A percentile compares a stretch with the other conserved stretches of the same genome.
Conservation (phyloP, 1,284 basidiomycete species). For the Moesziomyces sp. region DNA sequence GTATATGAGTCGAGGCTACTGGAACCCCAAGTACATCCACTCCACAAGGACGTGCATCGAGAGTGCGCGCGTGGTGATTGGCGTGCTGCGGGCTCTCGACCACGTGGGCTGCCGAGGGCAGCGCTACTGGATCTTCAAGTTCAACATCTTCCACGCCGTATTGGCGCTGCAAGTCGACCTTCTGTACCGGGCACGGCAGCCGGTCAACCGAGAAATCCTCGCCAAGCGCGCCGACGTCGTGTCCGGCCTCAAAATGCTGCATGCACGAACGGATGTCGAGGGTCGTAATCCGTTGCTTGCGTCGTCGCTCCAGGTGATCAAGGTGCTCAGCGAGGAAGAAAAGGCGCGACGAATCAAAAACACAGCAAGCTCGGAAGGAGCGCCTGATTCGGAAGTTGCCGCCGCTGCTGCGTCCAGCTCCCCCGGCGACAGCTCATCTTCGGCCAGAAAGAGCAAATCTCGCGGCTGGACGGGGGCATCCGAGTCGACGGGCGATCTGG, state of each 20-base stretch:
- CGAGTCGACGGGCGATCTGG: constrained; percentile 41
- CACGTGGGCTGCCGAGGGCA: constrained; percentile 30
- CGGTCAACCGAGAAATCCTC: constrained; percentile 37
- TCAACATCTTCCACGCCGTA: constrained; percentile 48
- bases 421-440: constrained; percentile 11
- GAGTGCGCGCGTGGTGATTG: constrained; percentile 44
- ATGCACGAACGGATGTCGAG: constrained; percentile 39
- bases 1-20: constrained; percentile 56
- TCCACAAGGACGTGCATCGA: constrained; percentile 55
- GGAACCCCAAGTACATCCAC: constrained; percentile 54
- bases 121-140: constrained; percentile 46
- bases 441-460: constrained; percentile 10
- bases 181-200: constrained; percentile 32
- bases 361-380: neutral
- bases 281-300: constrained; percentile 41
- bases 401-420: neutral
- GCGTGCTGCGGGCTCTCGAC: constrained; percentile 30
- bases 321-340: constrained; percentile 42
- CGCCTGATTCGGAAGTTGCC: constrained; percentile 9
- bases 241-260: constrained; percentile 46
- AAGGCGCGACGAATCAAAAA: constrained; percentile 22
- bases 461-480: constrained; percentile 43
- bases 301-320: constrained; percentile 50
- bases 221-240: constrained; percentile 42
- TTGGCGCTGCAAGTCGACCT: constrained; percentile 46